phyloP scores from a whole-genome alignment of 305 asterid species.

The Euphrasia arctica region DNA sequence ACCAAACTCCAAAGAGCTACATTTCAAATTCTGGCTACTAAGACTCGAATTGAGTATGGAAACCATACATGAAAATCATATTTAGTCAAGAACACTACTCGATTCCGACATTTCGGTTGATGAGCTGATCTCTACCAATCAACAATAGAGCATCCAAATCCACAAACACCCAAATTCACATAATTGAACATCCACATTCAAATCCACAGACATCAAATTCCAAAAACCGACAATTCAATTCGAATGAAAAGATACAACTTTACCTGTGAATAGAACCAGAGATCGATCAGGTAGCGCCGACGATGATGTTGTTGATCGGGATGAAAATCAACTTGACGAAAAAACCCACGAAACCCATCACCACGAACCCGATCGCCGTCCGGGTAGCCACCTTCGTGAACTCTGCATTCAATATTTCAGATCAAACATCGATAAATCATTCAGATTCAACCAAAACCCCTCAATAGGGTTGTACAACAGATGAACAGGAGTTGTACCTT shows the following conservation, averaged over 20 bases:
- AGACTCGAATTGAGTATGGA: neutral
- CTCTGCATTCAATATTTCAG: conserved; percentile 28
- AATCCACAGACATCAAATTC: neutral
- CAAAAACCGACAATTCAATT: neutral
- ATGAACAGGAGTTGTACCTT: conserved; percentile 40
- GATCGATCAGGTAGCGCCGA: conserved; percentile 45
- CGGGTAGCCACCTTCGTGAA: conserved; percentile 73
- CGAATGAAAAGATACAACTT: no score
- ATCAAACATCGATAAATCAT: neutral
- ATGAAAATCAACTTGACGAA: conserved; percentile 76
- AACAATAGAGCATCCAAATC: no score
- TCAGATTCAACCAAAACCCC: neutral
- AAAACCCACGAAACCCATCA: conserved; percentile 80
- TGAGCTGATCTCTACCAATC: no score
- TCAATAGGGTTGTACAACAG: neutral
- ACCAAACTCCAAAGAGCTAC: neutral
- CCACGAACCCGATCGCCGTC: conserved; percentile 76
- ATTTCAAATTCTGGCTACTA: neutral
- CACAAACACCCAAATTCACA: neutral
- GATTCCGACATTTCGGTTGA: no score
- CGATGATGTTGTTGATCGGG: conserved; percentile 77
- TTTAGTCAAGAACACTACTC: neutral
- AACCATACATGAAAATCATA: neutral
- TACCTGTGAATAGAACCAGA: no score
- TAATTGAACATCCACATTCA: neutral